Percentiles rank a stretch among this genome's conserved stretches.
Conservation (phyloP, 352 stramenopile genomes). For the Globisporangium nagaii region DNA sequence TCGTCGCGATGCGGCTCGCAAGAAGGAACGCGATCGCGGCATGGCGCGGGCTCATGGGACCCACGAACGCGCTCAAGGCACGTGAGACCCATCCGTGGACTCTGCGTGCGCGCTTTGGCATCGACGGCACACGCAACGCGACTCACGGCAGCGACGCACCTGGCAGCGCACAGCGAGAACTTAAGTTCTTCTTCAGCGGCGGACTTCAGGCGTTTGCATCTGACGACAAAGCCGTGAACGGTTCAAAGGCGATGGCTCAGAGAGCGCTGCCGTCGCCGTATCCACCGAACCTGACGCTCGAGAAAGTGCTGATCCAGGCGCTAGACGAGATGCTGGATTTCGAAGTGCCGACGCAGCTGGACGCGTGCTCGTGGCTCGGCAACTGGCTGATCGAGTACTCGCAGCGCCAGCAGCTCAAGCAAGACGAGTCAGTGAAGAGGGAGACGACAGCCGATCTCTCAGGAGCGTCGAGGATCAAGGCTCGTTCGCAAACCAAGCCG, state of each 20-base stretch:
- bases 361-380: slow-evolving; percentile 47
- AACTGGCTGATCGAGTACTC: slow-evolving; percentile 33
- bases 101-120: slow-evolving; percentile 68
- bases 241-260: slow-evolving; percentile 2
- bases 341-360: slow-evolving; percentile 16
- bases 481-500: not conserved
- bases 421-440: too few relatives aligned
- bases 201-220: not conserved
- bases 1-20: slow-evolving; percentile 45
- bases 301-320: slow-evolving; percentile 32
- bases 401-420: slow-evolving; percentile 1
- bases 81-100: slow-evolving; percentile 40
- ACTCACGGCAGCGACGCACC: slow-evolving; percentile 75
- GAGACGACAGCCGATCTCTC: too few relatives aligned
- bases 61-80: slow-evolving; percentile 62
- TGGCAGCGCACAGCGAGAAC: slow-evolving; percentile 51
- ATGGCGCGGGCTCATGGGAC: slow-evolving; percentile 74
- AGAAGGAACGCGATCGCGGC: slow-evolving; percentile 42
- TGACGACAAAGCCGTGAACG: not conserved
- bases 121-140: slow-evolving; percentile 75
- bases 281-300: slow-evolving; percentile 6
- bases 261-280: slow-evolving; percentile 9
- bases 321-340: slow-evolving; percentile 30
- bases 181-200: slow-evolving; percentile 74
- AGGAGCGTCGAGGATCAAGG: too few relatives aligned